Evolutionary conservation across 2,329 filamentous ascomycete species (phyloP).

Genomic region (Hypoxylon sp.): DNA sequence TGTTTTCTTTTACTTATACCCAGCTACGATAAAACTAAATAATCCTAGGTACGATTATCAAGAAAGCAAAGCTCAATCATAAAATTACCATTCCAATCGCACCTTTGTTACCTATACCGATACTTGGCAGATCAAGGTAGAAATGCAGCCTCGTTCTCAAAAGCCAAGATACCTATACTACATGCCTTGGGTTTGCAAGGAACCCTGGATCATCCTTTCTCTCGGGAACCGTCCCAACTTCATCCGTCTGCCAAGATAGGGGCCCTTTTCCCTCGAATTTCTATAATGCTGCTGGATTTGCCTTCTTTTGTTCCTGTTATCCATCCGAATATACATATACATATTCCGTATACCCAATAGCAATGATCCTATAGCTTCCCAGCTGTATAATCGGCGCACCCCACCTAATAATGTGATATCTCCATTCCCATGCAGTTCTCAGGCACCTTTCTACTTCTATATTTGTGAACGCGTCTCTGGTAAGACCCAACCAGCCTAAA

Average conservation of each 20-base stretch:
- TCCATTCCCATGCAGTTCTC: constrained; percentile 6
- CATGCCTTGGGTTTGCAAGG: constrained; percentile 12
- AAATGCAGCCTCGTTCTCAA: not conserved
- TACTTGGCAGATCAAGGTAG: not conserved
- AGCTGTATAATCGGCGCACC: constrained; percentile 17
- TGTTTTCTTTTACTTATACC: too few relatives aligned
- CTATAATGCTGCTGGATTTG: constrained; percentile 17
- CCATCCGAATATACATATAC: constrained; percentile 3
- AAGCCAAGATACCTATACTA: not conserved
- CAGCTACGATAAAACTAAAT: not conserved
- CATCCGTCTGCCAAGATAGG: constrained; percentile 13
- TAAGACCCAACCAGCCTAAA: constrained; percentile 26
- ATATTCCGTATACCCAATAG: constrained; percentile 27
- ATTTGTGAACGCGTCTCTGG: constrained; percentile 15
- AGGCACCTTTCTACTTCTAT: constrained; percentile 1
- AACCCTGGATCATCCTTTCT: constrained; percentile 1
- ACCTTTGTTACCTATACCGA: too few relatives aligned
- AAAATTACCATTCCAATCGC: not conserved
- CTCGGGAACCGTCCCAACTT: constrained; percentile 10
- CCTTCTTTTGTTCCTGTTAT: constrained; percentile 14
- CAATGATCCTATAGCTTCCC: constrained; percentile 13
- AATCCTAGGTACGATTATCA: not conserved
- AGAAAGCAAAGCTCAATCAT: not conserved
- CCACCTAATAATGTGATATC: constrained; percentile 22
- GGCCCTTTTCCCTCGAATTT: constrained; percentile 20